These are phyloP conservation scores for Trichoderma citrinoviride DNA, from an alignment of 2,329 filamentous ascomycete species.

Conservation along the genomic window DNA sequence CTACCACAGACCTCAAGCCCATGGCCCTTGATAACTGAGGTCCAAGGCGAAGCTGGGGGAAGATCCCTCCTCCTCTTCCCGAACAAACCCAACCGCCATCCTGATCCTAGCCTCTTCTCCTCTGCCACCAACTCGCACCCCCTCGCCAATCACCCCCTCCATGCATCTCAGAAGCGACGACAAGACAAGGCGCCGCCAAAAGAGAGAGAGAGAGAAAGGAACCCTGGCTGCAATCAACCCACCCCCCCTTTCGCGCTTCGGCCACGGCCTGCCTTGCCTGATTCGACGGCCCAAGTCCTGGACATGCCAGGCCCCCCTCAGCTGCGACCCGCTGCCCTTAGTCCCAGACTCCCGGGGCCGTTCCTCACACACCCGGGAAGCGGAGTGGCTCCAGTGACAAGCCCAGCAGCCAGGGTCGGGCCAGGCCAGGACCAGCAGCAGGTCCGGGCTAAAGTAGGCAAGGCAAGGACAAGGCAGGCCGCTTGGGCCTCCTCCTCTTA, in stretches of 20 bases:
- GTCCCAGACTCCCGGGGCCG: constrained; percentile 21
- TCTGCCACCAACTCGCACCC: neutral
- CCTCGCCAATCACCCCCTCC: constrained; percentile 1
- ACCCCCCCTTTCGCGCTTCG: constrained; percentile 16
- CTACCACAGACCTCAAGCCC: neutral
- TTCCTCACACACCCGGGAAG: constrained; percentile 5
- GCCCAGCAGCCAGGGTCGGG: neutral
- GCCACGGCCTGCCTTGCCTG: constrained; percentile 22
- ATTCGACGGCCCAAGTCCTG: constrained; percentile 19
- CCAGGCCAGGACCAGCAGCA: neutral
- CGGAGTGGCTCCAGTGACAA: too few relatives aligned
- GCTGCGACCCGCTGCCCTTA: constrained; percentile 21
- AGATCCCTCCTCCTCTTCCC: constrained; percentile 1
- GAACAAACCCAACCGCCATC: constrained; percentile 16
- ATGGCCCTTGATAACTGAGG: too few relatives aligned
- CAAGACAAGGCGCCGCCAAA: neutral
- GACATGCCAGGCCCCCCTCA: constrained; percentile 20
- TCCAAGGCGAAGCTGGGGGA: constrained; percentile 9
- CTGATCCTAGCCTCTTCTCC: neutral
- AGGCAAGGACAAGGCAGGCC: neutral
- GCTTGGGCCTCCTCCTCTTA: constrained; percentile 5
- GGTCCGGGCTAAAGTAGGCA: too few relatives aligned
- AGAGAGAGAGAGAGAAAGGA: neutral
- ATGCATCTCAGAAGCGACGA: neutral
- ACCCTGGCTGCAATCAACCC: too few relatives aligned